Base-by-base conservation (phyloP, 345 rosid species). In the Dovyalis caffra region DNA sequence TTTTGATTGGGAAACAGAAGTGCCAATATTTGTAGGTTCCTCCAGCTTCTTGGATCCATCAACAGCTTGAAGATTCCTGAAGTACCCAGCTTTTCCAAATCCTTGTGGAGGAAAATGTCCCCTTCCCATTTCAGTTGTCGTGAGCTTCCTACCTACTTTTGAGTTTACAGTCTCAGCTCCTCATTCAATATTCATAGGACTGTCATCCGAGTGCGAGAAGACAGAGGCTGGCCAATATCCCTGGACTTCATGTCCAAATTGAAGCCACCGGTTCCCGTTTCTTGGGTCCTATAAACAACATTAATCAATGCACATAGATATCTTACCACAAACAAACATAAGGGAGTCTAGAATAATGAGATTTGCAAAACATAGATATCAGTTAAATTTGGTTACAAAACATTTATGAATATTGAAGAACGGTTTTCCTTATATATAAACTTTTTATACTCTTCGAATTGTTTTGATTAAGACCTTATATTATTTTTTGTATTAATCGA, bases 121-220 rank as follows among this genome's bases (percentile, higher is more conserved):
- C 64, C 90, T 85, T 10, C 88, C 88, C 88, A 85, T 87, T 1
- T 71, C 74, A 7, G 87, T 84, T 1, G 71, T 6, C 0, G 91
- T 81, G 66, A 85, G 88, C 8, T 38, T 58, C 10, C 78, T 81
- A 0, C 14, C 58, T n/a, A 62, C 2, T 6, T 21, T 23, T 20
- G 33, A 43, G 69, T 86, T 73, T 7, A 74, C 64, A 8, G 84
- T 26, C 76, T 84, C 89, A 1, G 89, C 89, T 18, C 91, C 89
- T 83, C 84, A 84, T 2, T 69, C 32, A 10, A 86, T 34, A 43
- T 56, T 60, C 1, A 28, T 26, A 2, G 86, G 77, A 67, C 78
- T 75, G 58, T 72, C 69, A 16, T 72, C 23, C 7, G 84, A 69
- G 70, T 63, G 32, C 5, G 78, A 76, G 65, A 87, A 79, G 14